phyloP scores from a whole-genome alignment of 2,329 filamentous ascomycete species.

The Phoma sp. region DNA sequence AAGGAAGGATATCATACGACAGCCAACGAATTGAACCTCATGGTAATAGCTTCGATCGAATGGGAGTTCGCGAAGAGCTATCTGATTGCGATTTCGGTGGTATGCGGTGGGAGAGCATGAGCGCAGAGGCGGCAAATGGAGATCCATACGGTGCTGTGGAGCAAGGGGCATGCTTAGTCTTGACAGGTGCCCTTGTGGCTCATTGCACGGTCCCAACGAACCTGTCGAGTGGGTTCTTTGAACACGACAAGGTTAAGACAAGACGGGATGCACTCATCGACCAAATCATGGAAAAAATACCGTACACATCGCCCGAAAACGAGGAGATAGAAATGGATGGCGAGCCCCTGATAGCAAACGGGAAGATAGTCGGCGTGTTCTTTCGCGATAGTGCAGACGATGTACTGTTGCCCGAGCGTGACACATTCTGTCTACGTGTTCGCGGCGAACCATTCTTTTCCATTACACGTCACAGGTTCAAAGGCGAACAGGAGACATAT shows the following conservation, averaged over 20 bases:
- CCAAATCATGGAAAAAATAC: too few species aligned
- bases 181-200: too few species aligned
- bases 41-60: neutral
- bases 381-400: neutral
- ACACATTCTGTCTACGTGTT: too few species aligned
- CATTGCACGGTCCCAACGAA: too few species aligned
- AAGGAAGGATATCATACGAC: neutral
- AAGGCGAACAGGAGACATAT: neutral
- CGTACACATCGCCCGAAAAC: too few species aligned
- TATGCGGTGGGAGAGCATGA: neutral
- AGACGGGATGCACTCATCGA: too few species aligned
- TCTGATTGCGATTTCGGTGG: neutral
- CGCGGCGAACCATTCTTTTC: too few species aligned
- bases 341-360: neutral
- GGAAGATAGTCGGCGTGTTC: neutral
- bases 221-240: too few species aligned
- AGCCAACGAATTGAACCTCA: neutral
- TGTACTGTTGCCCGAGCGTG: too few species aligned
- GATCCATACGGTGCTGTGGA: neutral
- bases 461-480: neutral
- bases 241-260: too few species aligned
- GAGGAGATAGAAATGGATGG: too few species aligned
- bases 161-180: neutral
- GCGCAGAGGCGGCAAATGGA: neutral
- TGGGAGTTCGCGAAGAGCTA: neutral